phyloP scores from a whole-genome alignment of 2,329 filamentous ascomycete species.

The Didymella pomorum region DNA sequence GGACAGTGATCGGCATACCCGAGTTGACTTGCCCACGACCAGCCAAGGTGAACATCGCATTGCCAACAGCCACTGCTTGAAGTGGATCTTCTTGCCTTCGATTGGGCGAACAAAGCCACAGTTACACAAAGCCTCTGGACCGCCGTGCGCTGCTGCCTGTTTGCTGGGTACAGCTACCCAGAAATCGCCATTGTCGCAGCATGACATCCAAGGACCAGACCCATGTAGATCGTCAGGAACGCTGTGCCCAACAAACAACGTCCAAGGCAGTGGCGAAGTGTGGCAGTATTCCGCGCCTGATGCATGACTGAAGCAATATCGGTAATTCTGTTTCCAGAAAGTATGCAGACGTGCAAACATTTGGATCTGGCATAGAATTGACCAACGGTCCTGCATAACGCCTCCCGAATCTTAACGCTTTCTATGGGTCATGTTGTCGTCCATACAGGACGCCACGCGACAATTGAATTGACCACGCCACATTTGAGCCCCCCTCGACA shows the following conservation, averaged over 20 bases:
- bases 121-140: neutral
- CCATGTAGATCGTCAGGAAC: constrained; percentile 20
- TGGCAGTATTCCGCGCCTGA: neutral
- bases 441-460: neutral
- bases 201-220: neutral
- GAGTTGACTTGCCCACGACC: constrained; percentile 8
- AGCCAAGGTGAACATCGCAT: neutral
- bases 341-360: neutral
- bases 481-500: neutral
- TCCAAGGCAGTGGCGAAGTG: constrained; percentile 17
- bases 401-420: neutral
- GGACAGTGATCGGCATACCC: constrained; percentile 13
- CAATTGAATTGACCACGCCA: constrained; percentile 1
- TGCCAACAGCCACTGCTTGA: constrained; percentile 1
- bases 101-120: neutral
- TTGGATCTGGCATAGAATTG: neutral
- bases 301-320: neutral
- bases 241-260: neutral
- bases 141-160: neutral
- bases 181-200: neutral
- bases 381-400: constrained; percentile 8
- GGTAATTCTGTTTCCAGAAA: neutral
- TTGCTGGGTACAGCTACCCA: neutral
- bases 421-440: neutral
- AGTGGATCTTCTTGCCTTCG: neutral